Evolutionary conservation across 441 rosid species (phyloP).

Genomic region (Bruguiera hainesii): DNA sequence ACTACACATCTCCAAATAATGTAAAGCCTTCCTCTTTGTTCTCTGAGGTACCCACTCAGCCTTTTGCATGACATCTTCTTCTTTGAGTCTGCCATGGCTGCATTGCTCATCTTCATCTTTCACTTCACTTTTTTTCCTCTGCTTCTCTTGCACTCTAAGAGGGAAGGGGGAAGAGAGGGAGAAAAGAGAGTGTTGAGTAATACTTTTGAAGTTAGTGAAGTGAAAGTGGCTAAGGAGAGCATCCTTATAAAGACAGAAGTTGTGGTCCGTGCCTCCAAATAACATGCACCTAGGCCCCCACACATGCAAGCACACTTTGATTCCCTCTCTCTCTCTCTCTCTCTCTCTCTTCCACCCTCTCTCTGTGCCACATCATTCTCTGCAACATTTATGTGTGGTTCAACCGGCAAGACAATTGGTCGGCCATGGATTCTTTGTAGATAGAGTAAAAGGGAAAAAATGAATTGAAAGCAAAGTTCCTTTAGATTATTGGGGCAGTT

Average conservation of each 20-base stretch:
- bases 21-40: slow-evolving; percentile 53
- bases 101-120: slow-evolving; percentile 16
- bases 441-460: not conserved
- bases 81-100: slow-evolving; percentile 31
- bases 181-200: not conserved
- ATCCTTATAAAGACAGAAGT: slow-evolving; percentile 16
- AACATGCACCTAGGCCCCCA: slow-evolving; percentile 15
- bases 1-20: slow-evolving; percentile 50
- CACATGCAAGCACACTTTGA: not conserved
- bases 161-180: not conserved
- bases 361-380: slow-evolving; percentile 24
- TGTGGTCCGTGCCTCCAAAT: slow-evolving; percentile 13
- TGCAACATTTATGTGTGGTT: slow-evolving; percentile 28
- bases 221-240: not conserved
- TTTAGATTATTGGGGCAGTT: slow-evolving; percentile 8
- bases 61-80: slow-evolving; percentile 42
- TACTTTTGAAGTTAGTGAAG: not conserved
- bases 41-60: slow-evolving; percentile 47
- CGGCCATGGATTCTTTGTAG: slow-evolving; percentile 28
- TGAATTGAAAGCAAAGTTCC: not conserved
- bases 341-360: not conserved
- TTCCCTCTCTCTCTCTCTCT: not conserved
- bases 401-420: slow-evolving; percentile 32
- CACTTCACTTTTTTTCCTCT: not conserved
- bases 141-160: too few species aligned